Base-by-base conservation (phyloP, 2,329 filamentous ascomycete genomes). In the Monosporascus sp. region DNA sequence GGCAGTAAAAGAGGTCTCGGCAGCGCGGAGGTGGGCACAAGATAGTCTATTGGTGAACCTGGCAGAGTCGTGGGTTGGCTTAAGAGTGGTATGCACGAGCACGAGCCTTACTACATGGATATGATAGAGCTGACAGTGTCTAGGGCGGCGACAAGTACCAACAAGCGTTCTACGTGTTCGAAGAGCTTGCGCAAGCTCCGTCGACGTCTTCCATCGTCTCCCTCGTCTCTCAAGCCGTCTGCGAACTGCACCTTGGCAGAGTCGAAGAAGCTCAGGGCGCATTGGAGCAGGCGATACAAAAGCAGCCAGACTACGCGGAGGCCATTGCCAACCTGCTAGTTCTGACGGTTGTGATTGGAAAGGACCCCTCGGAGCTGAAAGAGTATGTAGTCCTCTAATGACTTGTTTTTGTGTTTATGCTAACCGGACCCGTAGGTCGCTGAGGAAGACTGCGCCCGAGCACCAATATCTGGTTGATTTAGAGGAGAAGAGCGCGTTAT, bases 61-160 rank as follows among this genome's bases (percentile, higher is more conserved):
- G 60, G 92, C 92, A 7, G 94, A 99, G 74, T 90, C 90, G 7
- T 99, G 93, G 94, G 89, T 96, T 58, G 92, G 91, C 27, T 72
- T 97, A 71, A 81, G 94, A 70, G 77, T 93, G 72, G 90, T 94
- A 81, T 57, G 80, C 74, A 43, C 51, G 31, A 35, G 27, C 44
- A 41, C 24, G 35, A 22, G 39, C 25, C 18, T 18, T 14, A n/a
- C 20, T 35, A 14, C 31, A 14, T 35, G 5, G 31, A 35, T 35
- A 35, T 14, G 31, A 35, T 35, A 35, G 31, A 35, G 31, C 31
- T 35, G 11, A 35, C 31, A 35, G 31, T 9, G 6, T 51, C 25
- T 56, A 96, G 88, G 93, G 93, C 66, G 92, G 92, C 61, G 91
- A 96, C 63, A 94, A 90, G 70, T 97, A 97, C 73, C 94, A 97